These are phyloP conservation scores for Capsicum rhomboideum DNA, from an alignment of 257 asterid genomes.

Conservation along the genomic window DNA sequence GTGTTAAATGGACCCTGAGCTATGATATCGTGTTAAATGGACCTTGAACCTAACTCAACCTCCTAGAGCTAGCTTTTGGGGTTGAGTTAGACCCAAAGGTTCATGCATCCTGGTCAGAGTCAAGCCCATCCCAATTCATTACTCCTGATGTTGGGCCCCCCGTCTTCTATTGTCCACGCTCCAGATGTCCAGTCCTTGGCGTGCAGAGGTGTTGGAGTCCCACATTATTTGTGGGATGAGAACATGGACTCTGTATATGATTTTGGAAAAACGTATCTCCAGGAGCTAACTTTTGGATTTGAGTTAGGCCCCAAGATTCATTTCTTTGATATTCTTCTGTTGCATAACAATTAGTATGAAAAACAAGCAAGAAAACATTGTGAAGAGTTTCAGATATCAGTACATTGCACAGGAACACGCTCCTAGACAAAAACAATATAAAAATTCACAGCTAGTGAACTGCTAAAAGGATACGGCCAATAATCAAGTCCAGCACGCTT, in stretches of 20 bases:
- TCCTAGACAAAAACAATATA: neutral
- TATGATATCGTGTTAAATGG: too few species aligned
- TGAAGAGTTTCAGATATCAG: neutral
- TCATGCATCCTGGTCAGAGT: neutral
- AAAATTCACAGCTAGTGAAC: neutral
- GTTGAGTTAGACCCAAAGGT: too few species aligned
- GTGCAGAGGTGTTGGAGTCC: neutral
- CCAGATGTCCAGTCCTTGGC: neutral
- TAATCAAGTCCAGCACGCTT: conserved; percentile 98
- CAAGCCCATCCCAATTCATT: neutral
- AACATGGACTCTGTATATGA: neutral
- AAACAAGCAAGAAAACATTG: neutral
- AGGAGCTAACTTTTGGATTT: neutral
- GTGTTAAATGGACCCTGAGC: neutral
- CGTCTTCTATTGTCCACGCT: neutral
- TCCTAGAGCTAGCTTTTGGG: too few species aligned
- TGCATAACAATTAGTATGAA: neutral
- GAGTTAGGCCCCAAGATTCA: neutral
- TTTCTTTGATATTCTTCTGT: neutral
- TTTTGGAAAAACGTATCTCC: neutral
- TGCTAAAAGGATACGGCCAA: conserved; percentile 91
- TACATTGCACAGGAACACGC: neutral
- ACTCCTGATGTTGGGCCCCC: neutral
- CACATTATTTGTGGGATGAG: neutral
- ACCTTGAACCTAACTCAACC: too few species aligned